Percentiles rank a stretch among this genome's conserved stretches.
Evolutionary conservation across 139 green algal genomes (phyloP).

Genomic region (Cymbomonas tetramitiformis): DNA sequence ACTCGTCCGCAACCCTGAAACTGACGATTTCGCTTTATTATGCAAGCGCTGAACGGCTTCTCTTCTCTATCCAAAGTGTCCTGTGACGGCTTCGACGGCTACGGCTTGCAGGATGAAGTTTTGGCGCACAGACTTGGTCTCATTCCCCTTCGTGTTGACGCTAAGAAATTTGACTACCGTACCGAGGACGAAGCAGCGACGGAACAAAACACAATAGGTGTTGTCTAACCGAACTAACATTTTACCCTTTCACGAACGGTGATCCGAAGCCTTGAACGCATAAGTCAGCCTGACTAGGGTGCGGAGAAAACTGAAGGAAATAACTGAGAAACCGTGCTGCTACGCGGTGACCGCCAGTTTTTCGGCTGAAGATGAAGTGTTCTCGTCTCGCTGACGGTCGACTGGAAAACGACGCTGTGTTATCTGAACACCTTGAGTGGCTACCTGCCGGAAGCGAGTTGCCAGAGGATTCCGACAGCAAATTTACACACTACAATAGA

Average conservation of each 20-base stretch:
- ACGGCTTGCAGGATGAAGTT: constrained; percentile 50
- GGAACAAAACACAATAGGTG: constrained; percentile 57
- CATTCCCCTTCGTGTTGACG: constrained; percentile 68
- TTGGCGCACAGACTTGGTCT: constrained; percentile 81
- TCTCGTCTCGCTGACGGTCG: constrained; percentile 28
- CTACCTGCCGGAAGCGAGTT: constrained; percentile 68
- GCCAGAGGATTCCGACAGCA: constrained; percentile 31
- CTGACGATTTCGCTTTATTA: too few species aligned
- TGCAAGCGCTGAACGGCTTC: too few species aligned
- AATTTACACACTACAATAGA: constrained; percentile 26
- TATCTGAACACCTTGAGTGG: constrained; percentile 54
- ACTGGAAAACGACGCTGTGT: constrained; percentile 31
- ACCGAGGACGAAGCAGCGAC: constrained; percentile 23
- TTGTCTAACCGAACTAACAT: too few species aligned
- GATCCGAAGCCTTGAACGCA: too few species aligned
- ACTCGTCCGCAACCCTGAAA: too few species aligned
- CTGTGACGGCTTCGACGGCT: too few species aligned
- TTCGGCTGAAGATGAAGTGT: constrained; percentile 47
- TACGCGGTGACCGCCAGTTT: too few species aligned
- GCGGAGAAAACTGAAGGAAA: too few species aligned
- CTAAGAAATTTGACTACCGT: constrained; percentile 54
- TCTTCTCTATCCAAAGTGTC: too few species aligned
- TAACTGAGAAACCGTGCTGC: too few species aligned
- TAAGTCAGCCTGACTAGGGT: too few species aligned
- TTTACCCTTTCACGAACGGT: too few species aligned